Percentiles rank a stretch among this genome's conserved stretches.
These are phyloP conservation scores for Colletotrichum trifolii DNA, from an alignment of 2,329 filamentous ascomycete species.

Conservation along the genomic window DNA sequence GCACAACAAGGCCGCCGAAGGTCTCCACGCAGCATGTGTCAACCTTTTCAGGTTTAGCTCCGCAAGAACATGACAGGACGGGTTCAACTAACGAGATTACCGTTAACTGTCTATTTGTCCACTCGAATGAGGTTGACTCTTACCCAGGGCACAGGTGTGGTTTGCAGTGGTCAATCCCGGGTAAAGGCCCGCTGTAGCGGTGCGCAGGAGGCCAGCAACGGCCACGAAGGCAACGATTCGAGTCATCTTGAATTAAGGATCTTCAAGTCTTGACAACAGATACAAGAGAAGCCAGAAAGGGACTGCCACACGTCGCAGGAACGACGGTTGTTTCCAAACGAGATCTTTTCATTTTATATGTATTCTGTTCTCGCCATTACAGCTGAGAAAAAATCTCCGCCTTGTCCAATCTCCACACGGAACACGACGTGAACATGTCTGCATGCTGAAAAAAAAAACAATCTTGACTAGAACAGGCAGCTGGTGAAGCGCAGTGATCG, in stretches of 20 bases:
- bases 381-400: slow-evolving; percentile 8
- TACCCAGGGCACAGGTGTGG: slow-evolving; percentile 66
- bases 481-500: slow-evolving; percentile 31
- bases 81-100: slow-evolving; percentile 40
- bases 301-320: neutral
- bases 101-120: slow-evolving; percentile 1
- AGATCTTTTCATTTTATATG: slow-evolving; percentile 15
- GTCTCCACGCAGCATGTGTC: slow-evolving; percentile 75
- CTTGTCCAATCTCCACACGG: slow-evolving; percentile 27
- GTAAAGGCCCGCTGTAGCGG: slow-evolving; percentile 52
- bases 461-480: slow-evolving; percentile 38
- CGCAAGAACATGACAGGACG: slow-evolving; percentile 60
- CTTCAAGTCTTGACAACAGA: slow-evolving; percentile 10
- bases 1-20: slow-evolving; percentile 67
- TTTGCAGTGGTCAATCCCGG: slow-evolving; percentile 60
- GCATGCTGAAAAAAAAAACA: neutral
- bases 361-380: slow-evolving; percentile 14
- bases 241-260: slow-evolving; percentile 40
- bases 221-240: slow-evolving; percentile 39
- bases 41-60: slow-evolving; percentile 55
- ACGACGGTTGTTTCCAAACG: neutral
- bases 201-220: slow-evolving; percentile 42
- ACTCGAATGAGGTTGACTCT: slow-evolving; percentile 6
- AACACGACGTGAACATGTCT: slow-evolving; percentile 27
- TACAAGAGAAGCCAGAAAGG: slow-evolving; percentile 1